Percentiles rank a stretch among this genome's conserved stretches.
These are phyloP conservation scores for Hsuehochloa calcarea DNA, from an alignment of 176 grass and related monocot genomes.

Conservation along the genomic window DNA sequence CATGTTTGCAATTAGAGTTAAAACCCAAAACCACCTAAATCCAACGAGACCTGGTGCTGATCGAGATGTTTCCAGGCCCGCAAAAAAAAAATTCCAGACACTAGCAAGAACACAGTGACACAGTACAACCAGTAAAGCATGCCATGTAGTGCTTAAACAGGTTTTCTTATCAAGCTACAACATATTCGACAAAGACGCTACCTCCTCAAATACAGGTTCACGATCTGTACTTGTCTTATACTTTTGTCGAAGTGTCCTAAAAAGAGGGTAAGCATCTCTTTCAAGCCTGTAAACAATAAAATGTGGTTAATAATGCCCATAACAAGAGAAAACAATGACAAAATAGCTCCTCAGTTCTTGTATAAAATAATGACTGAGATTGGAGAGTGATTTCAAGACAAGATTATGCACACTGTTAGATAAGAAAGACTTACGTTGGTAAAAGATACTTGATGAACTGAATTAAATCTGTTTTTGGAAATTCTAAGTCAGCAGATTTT, in stretches of 20 bases:
- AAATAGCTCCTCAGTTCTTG: neutral
- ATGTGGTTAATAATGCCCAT: conserved; percentile 24
- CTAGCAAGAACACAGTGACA: neutral
- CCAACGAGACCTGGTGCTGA: neutral
- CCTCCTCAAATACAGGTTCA: conserved; percentile 88
- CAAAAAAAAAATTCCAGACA: neutral
- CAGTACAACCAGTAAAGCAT: neutral
- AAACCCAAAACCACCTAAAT: neutral
- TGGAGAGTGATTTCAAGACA: neutral
- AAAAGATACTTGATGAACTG: conserved; percentile 84
- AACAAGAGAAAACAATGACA: conserved; percentile 34
- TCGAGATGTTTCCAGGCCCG: neutral
- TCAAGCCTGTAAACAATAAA: conserved; percentile 65
- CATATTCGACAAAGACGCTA: conserved; percentile 29
- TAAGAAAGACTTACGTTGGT: conserved; percentile 63
- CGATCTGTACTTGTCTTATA: conserved; percentile 83
- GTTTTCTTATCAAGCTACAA: conserved; percentile 2
- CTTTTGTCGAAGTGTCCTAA: conserved; percentile 85
- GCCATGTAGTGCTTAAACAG: neutral
- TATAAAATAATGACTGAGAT: conserved; percentile 1
- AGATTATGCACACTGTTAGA: conserved; percentile 4
- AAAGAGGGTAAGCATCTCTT: conserved; percentile 93
- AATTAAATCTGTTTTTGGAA: conserved; percentile 71
- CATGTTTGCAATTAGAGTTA: neutral
- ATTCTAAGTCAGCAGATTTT: conserved; percentile 60